A percentile compares a stretch with the other conserved stretches of the same genome.
Conservation (phyloP, 306 rosid genomes). For the Vigna unguiculata region DNA sequence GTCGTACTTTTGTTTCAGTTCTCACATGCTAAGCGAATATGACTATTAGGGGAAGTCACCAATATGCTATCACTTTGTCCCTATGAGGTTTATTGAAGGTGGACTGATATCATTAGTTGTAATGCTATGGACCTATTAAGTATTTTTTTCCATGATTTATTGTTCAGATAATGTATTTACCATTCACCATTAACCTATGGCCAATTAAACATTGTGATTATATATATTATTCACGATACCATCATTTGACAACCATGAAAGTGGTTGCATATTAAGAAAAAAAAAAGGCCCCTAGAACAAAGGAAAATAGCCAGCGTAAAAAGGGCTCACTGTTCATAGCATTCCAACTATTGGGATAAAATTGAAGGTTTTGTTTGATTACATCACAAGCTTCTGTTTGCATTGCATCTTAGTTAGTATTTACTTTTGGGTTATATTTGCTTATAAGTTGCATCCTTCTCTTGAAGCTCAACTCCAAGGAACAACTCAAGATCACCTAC, state of each 20-base stretch:
- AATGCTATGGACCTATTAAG: not conserved
- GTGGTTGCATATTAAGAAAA: not conserved
- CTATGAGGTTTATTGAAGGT: not conserved
- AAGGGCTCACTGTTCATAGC: slow-evolving; percentile 5
- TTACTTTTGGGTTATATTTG: slow-evolving; percentile 29
- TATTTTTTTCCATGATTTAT: slow-evolving; percentile 5
- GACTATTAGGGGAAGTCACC: slow-evolving; percentile 24
- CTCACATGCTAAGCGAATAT: slow-evolving; percentile 4
- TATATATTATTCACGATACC: slow-evolving; percentile 3
- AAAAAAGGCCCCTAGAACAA: not conserved
- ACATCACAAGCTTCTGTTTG: slow-evolving; percentile 32
- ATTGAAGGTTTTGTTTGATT: slow-evolving; percentile 31
- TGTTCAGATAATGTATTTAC: slow-evolving; percentile 7
- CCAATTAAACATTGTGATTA: slow-evolving; percentile 30
- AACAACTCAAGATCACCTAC: slow-evolving; percentile 96
- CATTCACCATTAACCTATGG: not conserved
- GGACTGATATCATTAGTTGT: slow-evolving; percentile 10
- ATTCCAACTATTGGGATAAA: slow-evolving; percentile 4
- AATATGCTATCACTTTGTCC: slow-evolving; percentile 7
- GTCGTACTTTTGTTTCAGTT: not conserved
- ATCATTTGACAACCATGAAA: slow-evolving; percentile 14
- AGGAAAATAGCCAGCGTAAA: slow-evolving; percentile 5
- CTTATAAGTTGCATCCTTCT: slow-evolving; percentile 36
- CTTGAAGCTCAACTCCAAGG: slow-evolving; percentile 96
- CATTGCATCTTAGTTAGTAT: slow-evolving; percentile 31